phyloP scores from a whole-genome alignment of 176 grass and related monocot genomes.

The Rhynchospora pubera region DNA sequence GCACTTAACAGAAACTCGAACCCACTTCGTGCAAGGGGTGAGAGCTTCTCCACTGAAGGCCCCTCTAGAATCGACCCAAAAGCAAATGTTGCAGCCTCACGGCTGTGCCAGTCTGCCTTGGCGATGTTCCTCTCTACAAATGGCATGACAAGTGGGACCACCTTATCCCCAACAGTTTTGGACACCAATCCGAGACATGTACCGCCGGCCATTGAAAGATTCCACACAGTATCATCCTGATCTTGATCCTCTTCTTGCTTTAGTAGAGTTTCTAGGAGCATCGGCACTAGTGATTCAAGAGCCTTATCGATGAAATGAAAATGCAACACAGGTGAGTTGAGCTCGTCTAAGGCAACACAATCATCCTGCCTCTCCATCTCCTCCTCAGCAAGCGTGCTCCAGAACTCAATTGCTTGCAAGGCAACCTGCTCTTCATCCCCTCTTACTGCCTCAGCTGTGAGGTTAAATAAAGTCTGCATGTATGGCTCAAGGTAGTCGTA shows the following conservation, averaged over 20 bases:
- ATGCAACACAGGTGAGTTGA: constrained; percentile 43
- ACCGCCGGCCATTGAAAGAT: constrained; percentile 70
- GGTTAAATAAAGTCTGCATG: constrained; percentile 68
- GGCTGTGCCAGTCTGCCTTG: constrained; percentile 65
- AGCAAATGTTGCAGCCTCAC: constrained; percentile 84
- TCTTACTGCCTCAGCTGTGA: constrained; percentile 74
- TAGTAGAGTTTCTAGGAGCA: constrained; percentile 78
- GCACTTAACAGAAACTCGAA: constrained; percentile 73
- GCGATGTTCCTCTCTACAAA: constrained; percentile 74
- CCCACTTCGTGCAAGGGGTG: constrained; percentile 46
- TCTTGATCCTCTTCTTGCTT: constrained; percentile 96
- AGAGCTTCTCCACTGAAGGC: constrained; percentile 67
- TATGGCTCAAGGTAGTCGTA: constrained; percentile 58
- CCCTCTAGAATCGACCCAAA: constrained; percentile 99
- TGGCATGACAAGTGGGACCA: constrained; percentile 72
- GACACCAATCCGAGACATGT: constrained; percentile 70
- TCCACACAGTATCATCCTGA: constrained; percentile 77
- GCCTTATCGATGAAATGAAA: constrained; percentile 76
- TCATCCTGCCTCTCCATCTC: constrained; percentile 76
- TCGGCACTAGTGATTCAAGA: constrained; percentile 74
- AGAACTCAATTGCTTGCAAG: constrained; percentile 86
- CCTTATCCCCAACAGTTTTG: constrained; percentile 63
- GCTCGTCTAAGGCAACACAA: constrained; percentile 53
- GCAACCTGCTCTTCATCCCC: constrained; percentile 57
- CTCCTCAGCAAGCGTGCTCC: constrained; percentile 90